Evolutionary conservation across 139 green algal genomes (phyloP).

Genomic region (Chlorella sp.): DNA sequence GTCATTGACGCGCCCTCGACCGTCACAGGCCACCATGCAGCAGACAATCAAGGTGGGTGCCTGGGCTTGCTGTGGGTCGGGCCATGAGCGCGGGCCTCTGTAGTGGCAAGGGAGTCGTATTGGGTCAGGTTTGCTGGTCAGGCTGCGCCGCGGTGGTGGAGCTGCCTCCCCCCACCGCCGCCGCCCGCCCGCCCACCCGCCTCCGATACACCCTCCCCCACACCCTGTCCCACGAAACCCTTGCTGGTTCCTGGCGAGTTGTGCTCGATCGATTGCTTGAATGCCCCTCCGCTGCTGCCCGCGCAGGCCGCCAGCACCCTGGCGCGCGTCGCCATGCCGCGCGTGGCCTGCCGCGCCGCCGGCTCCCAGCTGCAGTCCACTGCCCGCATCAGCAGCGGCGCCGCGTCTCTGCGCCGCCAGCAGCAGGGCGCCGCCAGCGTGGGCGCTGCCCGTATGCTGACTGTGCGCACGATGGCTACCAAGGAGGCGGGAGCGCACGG

Average conservation of each 20-base stretch:
- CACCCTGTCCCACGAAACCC: not conserved
- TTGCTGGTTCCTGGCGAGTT: no score
- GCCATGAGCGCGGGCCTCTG: no score
- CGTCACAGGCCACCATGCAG: no score
- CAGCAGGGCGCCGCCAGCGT: not conserved
- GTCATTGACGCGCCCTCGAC: not conserved
- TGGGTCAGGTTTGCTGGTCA: no score
- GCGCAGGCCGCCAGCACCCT: not conserved
- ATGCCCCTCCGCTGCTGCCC: not conserved
- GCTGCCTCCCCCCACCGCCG: not conserved
- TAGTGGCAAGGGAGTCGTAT: not conserved
- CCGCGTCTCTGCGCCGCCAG: conserved; percentile 6
- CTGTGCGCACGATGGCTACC: conserved; percentile 24
- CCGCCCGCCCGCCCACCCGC: not conserved
- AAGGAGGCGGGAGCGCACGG: not conserved
- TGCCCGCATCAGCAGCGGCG: conserved; percentile 1
- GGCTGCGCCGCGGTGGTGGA: not conserved
- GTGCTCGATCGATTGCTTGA: no score
- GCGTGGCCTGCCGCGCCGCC: not conserved
- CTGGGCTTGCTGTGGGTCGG: not conserved
- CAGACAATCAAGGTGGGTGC: no score
- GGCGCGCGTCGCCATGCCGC: not conserved
- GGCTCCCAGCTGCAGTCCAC: not conserved
- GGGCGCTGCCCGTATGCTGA: not conserved
- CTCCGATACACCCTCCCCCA: not conserved